Conservation (phyloP, 768 basidiomycete genomes). For the Lactarius indigo region DNA sequence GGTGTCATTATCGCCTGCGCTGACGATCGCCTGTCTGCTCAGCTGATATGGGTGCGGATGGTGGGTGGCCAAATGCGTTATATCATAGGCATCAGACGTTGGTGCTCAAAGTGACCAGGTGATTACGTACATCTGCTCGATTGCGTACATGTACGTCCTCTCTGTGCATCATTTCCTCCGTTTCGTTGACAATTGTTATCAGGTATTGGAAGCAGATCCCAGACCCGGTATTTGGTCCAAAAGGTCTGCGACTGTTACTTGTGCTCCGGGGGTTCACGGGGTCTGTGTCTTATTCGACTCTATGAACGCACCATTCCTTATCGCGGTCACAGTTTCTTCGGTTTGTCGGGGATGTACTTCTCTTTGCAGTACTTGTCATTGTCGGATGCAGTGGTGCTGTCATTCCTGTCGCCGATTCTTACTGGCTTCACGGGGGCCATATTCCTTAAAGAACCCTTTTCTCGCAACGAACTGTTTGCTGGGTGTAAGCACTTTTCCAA, state of each 20-base stretch:
- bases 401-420: constrained; percentile 67
- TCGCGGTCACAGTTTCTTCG: constrained; percentile 54
- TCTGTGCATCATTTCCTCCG: neutral
- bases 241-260: constrained; percentile 58
- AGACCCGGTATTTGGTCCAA: constrained; percentile 67
- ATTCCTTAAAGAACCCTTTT: constrained; percentile 58
- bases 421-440: constrained; percentile 61
- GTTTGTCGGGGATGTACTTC: constrained; percentile 63
- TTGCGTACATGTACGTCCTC: constrained; percentile 44
- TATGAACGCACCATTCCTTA: neutral
- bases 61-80: constrained; percentile 32
- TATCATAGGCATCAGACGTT: neutral
- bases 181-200: neutral
- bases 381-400: constrained; percentile 72
- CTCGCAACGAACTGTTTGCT: constrained; percentile 51
- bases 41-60: constrained; percentile 61
- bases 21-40: neutral
- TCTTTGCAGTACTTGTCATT: constrained; percentile 72
- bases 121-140: constrained; percentile 51
- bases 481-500: constrained; percentile 37
- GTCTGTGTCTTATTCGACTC: constrained; percentile 33
- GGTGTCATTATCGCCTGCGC: neutral
- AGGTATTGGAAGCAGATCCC: constrained; percentile 42
- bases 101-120: constrained; percentile 32
- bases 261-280: constrained; percentile 60